Percentiles rank a stretch among this genome's conserved stretches.
Evolutionary conservation across 1,284 basidiomycete genomes (phyloP).

Genomic region (Ganoderma resinaceum): DNA sequence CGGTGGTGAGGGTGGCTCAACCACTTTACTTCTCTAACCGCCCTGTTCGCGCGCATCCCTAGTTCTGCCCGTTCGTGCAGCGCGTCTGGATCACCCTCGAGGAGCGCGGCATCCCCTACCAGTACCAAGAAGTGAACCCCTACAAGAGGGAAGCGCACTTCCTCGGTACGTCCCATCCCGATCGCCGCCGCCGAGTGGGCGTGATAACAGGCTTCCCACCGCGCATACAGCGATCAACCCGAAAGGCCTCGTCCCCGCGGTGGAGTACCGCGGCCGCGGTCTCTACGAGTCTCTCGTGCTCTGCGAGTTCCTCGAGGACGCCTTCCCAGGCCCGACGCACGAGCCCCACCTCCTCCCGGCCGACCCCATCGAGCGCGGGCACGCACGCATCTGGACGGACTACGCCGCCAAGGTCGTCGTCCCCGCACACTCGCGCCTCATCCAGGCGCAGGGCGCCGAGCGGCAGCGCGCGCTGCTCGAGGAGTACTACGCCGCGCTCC

Average conservation of each 20-base stretch:
- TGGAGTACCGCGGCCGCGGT: constrained; percentile 62
- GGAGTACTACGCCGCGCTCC: constrained; percentile 38
- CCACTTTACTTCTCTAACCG: not conserved
- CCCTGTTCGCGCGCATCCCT: not conserved
- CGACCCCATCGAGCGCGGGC: constrained; percentile 58
- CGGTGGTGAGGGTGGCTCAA: too few relatives aligned
- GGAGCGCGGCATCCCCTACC: constrained; percentile 67
- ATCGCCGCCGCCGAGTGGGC: not conserved
- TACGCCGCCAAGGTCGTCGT: constrained; percentile 56
- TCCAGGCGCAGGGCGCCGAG: constrained; percentile 59
- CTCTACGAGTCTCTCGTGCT: constrained; percentile 68
- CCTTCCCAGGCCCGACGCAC: constrained; percentile 48
- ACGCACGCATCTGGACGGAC: constrained; percentile 45
- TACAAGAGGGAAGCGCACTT: constrained; percentile 75
- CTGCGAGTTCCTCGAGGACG: constrained; percentile 69
- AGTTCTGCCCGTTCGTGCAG: constrained; percentile 78
- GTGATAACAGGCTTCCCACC: not conserved
- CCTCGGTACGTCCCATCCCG: constrained; percentile 46
- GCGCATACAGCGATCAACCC: constrained; percentile 60
- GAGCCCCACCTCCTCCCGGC: constrained; percentile 52
- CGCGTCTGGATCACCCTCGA: constrained; percentile 74
- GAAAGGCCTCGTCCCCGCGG: constrained; percentile 71
- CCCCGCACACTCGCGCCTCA: constrained; percentile 57
- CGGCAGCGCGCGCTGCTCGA: constrained; percentile 38
- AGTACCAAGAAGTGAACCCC: constrained; percentile 73